Base-by-base conservation (phyloP, 805 yeast genomes). In the Schwanniomyces yamadae region DNA sequence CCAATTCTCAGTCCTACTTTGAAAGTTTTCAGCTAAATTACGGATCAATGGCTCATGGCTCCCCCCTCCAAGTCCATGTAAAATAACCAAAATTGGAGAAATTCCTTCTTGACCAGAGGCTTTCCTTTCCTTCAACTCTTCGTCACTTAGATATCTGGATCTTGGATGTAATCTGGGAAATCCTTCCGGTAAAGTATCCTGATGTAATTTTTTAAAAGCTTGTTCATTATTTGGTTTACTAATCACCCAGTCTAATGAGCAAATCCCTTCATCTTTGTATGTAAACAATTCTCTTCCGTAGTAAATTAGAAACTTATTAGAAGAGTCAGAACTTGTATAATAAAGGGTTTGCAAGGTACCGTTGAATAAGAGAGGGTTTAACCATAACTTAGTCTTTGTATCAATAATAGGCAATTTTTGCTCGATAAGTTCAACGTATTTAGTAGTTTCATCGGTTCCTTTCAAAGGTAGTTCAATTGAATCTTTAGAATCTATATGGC, bases 11-110 rank as follows among this genome's bases (percentile, higher is more conserved):
- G 48, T 42, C 7, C 53, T 54, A 7, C 42, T 38, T 3, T 71
- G 56, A 12, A 77, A 52, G 15, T 59, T 53, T 28, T 66, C 61
- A 12, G 78, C 72, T 23, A 81, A 53, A 37, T 84, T 72, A 16
- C 93, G 70, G 27, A 86, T 78, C 51, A 86, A 79, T 5, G 84
- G 70, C 54, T 86, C 95, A 43, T 82, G 84, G n/a, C 90, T 80
- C 0, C 95, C 93, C 5, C 95, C 95, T 1, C 85, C 81, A 24
- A 86, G 71, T 0, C 95, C 95, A 53, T 87, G 95, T 27, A 84
- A 58, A 3, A 77, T 61, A 20, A 86, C 72, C 12, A 83, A 63
- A 50, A 87, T 65, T 2, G 95, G 95, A 31, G 57, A 69, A 3
- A 66, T 46, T 13, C 61, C 62, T 11, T 26, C 48, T 23, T 41